Percentiles rank a stretch among this genome's conserved stretches.
phyloP scores from a whole-genome alignment of 306 rosid species.

The Trifolium fragiferum region DNA sequence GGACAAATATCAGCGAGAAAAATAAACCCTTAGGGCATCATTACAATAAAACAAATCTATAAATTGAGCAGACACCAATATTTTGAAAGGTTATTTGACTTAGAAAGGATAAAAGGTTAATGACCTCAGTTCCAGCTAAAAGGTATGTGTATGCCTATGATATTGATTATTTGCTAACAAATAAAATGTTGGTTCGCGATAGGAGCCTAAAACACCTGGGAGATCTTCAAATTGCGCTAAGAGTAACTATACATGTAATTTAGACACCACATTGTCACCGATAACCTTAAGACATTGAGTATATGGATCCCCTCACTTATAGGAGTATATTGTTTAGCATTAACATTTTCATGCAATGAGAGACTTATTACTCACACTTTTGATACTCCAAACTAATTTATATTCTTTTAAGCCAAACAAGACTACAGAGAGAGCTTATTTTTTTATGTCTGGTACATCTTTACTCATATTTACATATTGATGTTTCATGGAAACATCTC shows the following conservation, averaged over 20 bases:
- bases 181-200: not conserved
- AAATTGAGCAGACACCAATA: constrained; percentile 18
- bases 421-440: not conserved
- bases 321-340: not conserved
- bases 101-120: constrained; percentile 9
- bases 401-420: not conserved
- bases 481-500: constrained; percentile 12
- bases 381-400: not conserved
- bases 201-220: not conserved
- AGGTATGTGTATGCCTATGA: constrained; percentile 7
- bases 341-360: not conserved
- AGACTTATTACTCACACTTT: not conserved
- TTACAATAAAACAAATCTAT: constrained; percentile 7
- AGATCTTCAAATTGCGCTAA: not conserved
- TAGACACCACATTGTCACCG: not conserved
- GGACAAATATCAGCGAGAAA: constrained; percentile 42
- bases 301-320: not conserved
- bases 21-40: constrained; percentile 12
- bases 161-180: constrained; percentile 18
- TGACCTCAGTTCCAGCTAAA: constrained; percentile 26
- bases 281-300: not conserved
- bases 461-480: not conserved
- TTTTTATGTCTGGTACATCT: not conserved
- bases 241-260: not conserved
- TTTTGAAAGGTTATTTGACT: constrained; percentile 27